Evolutionary conservation across 768 basidiomycete species (phyloP).

Genomic region (Amylocystis lapponica): DNA sequence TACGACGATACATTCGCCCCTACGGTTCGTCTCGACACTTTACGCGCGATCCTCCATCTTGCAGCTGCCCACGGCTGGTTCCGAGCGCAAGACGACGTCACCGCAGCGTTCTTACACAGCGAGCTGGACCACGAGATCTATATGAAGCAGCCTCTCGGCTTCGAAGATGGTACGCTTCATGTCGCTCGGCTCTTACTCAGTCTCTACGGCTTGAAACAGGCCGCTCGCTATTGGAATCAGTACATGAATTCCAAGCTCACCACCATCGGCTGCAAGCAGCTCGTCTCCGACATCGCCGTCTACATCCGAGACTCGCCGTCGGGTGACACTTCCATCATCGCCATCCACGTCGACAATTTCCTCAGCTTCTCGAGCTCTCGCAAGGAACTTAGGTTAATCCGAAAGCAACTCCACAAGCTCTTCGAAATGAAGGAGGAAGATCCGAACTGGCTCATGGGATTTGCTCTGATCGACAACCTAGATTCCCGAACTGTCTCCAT

Average conservation of each 20-base stretch:
- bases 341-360: constrained; percentile 15
- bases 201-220: constrained; percentile 31
- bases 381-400: neutral
- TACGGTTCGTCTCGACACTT: constrained; percentile 5
- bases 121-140: constrained; percentile 34
- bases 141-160: constrained; percentile 34
- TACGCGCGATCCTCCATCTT: constrained; percentile 25
- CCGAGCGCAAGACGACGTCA: constrained; percentile 36
- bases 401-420: neutral
- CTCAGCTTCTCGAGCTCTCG: neutral
- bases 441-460: neutral
- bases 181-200: constrained; percentile 8
- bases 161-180: constrained; percentile 15
- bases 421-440: constrained; percentile 1
- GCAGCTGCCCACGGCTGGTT: constrained; percentile 30
- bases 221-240: constrained; percentile 25
- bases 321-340: constrained; percentile 2
- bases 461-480: neutral
- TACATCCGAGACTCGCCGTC: neutral
- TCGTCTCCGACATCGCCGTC: neutral
- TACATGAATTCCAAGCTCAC: too few species aligned
- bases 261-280: neutral
- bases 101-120: constrained; percentile 33
- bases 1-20: constrained; percentile 23
- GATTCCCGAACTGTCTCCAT: constrained; percentile 24